Evolutionary conservation across 345 rosid genomes (phyloP).

Genomic region (Eucalyptus albens): DNA sequence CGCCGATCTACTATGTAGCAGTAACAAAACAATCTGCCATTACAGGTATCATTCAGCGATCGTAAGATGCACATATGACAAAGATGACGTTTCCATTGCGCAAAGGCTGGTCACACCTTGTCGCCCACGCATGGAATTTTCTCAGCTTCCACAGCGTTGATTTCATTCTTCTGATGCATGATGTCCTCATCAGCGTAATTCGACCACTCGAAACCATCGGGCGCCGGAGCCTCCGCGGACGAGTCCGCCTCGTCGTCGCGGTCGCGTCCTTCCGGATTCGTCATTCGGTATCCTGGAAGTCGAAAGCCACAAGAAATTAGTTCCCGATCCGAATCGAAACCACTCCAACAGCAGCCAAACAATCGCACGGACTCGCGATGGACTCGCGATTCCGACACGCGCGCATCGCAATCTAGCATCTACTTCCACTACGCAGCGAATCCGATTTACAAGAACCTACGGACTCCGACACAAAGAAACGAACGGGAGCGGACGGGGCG

Average conservation of each 20-base stretch:
- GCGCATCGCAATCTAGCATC: background rate
- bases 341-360: background rate
- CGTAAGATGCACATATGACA: background rate
- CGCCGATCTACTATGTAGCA: background rate
- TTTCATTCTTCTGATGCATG: constrained; percentile 36
- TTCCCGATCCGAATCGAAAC: background rate
- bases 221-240: constrained; percentile 8
- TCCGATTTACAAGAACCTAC: background rate
- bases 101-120: constrained; percentile 29
- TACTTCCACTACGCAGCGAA: background rate
- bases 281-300: constrained; percentile 20
- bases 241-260: constrained; percentile 23
- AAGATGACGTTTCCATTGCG: background rate
- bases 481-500: background rate
- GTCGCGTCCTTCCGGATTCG: constrained; percentile 25
- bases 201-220: constrained; percentile 30
- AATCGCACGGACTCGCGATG: background rate
- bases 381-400: background rate
- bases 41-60: background rate
- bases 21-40: background rate
- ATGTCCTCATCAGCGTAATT: constrained; percentile 32
- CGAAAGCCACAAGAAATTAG: background rate
- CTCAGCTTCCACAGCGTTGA: constrained; percentile 40
- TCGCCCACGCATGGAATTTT: constrained; percentile 76
- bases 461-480: background rate